Base-by-base conservation (phyloP, 805 yeast genomes). In the Clavispora phyllophila region DNA sequence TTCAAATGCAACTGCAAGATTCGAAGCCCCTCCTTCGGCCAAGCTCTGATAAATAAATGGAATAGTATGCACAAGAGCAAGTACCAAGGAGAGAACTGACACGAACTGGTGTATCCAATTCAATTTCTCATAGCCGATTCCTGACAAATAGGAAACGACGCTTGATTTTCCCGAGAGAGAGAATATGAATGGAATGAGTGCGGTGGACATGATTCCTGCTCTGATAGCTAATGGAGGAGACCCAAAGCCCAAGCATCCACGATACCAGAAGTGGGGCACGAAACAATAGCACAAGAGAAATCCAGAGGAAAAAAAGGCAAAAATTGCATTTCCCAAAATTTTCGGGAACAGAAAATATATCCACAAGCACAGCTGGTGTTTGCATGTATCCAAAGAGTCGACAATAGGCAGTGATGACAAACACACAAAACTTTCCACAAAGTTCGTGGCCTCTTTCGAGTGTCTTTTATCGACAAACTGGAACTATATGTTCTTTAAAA, bases 171-270 rank as follows among this genome's bases (percentile, higher is more conserved):
- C 82, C 0, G 79, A 69, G 43, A 78, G 53, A 3, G 76, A 61
- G 41, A 70, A 68, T 29, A 77, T 56, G 51, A 76, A 73, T 0
- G 83, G 82, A 7, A 74, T 64, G 36, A 77, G 57, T 0, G 79
- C 78, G 25, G 68, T 60, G 1, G 77, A 69, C 70, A 73, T 69
- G 23, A 75, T 46, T 2, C 82, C 82, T 1, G 81, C 63, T 37
- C 83, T 57, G 1, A 75, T 71, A 0, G 79, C 79, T 27, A 79
- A 45, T 9, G 82, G 83, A n/a, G 82, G 79, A 3, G 79, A 65
- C 1, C 83, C 84, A 56, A 77, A 78, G 0, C 78, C 79, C 4
- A 59, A 27, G 54, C 84, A 79, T 0, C 60, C 76, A 43, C 82
- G 59, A 47, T 73, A 73, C 69, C 73, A 76, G 37, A 67, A 66